Evolutionary conservation across 2,329 filamentous ascomycete genomes (phyloP), one percentile per base, ranked within the genome.

Genomic region (Pseudogymnoascus pannorum): DNA sequence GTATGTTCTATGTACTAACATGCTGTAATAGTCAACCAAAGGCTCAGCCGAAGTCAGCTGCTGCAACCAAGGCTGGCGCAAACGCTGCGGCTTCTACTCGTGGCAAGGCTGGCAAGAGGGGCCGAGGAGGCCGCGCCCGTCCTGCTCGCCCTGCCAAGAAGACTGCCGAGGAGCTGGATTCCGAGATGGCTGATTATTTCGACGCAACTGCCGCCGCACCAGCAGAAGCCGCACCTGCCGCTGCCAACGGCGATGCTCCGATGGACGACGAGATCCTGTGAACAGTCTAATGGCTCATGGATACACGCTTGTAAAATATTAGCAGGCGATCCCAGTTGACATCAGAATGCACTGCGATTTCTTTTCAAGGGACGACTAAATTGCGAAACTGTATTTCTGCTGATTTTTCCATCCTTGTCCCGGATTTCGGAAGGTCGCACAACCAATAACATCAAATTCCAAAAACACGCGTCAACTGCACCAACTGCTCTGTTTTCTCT

Each of bases 141-240:
- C 87, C 79, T 70, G 79, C 81, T 66, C 84, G 88, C 69, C 81
- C 88, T 67, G 77, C 86, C 71, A 80, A 95, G 79, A 97, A 97
- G 89, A 96, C 92, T 0, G 86, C 88, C 1, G 93, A 96, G 73
- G 92, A 99, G 78, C 86, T 99, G 24, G 94, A 99, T 74, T 92
- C 91, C 4, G 94, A 99, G 75, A 99, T 99, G 94, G 87, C 86
- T 18, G 94, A 97, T 75, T 99, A 99, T 79, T 97, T 95, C 73
- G 72, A 76, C 66, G 77, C 75, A 59, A 78, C 78, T 66, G 76
- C 77, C 64, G 76, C 77, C 40, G 74, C 76, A 59, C 79, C 77
- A 61, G 74, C 75, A 42, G 75, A 80, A 63, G 69, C 77, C 60
- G 72, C 75, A 20, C 77, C 77, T 64, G 81, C 81, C 66, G 75